phyloP scores from a whole-genome alignment of 2,329 filamentous ascomycete species.

The Paraphoma sp. region DNA sequence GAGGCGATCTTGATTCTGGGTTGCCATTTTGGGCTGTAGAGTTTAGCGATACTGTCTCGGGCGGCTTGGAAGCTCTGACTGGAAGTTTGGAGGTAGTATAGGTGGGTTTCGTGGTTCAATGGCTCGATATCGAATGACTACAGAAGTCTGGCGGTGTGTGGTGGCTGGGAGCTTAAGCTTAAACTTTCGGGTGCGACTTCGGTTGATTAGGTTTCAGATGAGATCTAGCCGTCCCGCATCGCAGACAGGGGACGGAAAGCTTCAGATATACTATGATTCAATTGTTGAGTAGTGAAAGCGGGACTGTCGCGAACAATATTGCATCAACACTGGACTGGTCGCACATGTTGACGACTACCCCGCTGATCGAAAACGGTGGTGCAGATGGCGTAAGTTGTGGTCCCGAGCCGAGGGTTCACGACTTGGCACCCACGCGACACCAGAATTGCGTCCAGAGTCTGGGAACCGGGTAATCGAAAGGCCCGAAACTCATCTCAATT shows the following conservation, averaged over 20 bases:
- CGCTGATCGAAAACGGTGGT: conserved; percentile 1
- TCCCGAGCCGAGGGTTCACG: not conserved
- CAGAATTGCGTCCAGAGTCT: not conserved
- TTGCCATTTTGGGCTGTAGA: conserved; percentile 18
- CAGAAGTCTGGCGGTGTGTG: not conserved
- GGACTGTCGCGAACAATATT: no score
- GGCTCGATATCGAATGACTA: not conserved
- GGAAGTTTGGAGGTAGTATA: not conserved
- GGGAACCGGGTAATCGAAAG: no score
- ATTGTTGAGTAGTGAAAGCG: not conserved
- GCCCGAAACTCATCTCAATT: not conserved
- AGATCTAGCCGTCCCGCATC: not conserved
- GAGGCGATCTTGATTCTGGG: conserved; percentile 46
- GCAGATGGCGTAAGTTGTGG: not conserved
- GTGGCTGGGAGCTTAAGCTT: not conserved
- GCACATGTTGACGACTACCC: not conserved
- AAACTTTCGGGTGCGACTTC: not conserved
- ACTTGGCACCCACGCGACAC: not conserved
- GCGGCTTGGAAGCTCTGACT: not conserved
- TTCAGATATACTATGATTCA: not conserved
- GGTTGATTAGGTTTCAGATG: not conserved
- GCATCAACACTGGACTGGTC: not conserved
- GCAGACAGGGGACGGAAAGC: not conserved
- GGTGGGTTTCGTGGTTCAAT: not conserved
- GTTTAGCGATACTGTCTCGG: no score